Conservation (phyloP, 192 early-diverging fungal genomes). For the Gorgonomyces haynaldii region DNA sequence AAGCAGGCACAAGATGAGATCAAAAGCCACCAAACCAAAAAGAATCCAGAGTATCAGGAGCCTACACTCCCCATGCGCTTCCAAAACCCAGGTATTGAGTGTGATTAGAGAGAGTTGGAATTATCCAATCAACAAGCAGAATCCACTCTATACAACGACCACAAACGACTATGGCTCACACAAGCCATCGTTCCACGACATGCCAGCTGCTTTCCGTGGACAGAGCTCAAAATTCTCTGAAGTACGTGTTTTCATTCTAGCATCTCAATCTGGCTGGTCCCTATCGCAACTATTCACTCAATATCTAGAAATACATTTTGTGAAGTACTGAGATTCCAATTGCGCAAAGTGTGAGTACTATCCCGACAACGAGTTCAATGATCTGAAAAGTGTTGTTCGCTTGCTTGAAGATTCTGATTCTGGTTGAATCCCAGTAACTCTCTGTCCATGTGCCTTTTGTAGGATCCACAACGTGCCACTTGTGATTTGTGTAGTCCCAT, state of each 20-base stretch:
- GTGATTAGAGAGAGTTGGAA: conserved; percentile 16
- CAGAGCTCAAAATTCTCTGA: conserved; percentile 33
- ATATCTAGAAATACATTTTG: too few relatives aligned
- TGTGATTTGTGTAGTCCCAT: conserved; percentile 17
- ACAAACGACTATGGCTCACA: conserved; percentile 27
- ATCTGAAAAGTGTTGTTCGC: background rate
- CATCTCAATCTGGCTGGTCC: conserved; percentile 30
- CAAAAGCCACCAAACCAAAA: conserved; percentile 8
- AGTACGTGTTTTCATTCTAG: conserved; percentile 19
- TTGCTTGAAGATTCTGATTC: conserved; percentile 1
- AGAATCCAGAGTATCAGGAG: background rate
- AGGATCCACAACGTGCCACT: conserved; percentile 33
- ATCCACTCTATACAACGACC: conserved; percentile 42
- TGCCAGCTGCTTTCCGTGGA: conserved; percentile 38
- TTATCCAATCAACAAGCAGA: conserved; percentile 23
- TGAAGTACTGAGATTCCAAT: too few relatives aligned
- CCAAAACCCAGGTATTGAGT: conserved; percentile 28
- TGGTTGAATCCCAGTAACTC: conserved; percentile 11
- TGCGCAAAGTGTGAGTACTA: background rate
- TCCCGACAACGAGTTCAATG: background rate
- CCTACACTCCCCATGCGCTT: conserved; percentile 27
- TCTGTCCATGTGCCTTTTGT: conserved; percentile 28
- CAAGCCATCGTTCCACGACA: conserved; percentile 37
- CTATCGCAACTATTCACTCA: conserved; percentile 28
- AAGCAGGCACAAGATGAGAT: conserved; percentile 5